Percentiles rank a stretch among this genome's conserved stretches.
These are phyloP conservation scores for Suillus decipiens DNA, from an alignment of 768 basidiomycete species.

Conservation along the genomic window DNA sequence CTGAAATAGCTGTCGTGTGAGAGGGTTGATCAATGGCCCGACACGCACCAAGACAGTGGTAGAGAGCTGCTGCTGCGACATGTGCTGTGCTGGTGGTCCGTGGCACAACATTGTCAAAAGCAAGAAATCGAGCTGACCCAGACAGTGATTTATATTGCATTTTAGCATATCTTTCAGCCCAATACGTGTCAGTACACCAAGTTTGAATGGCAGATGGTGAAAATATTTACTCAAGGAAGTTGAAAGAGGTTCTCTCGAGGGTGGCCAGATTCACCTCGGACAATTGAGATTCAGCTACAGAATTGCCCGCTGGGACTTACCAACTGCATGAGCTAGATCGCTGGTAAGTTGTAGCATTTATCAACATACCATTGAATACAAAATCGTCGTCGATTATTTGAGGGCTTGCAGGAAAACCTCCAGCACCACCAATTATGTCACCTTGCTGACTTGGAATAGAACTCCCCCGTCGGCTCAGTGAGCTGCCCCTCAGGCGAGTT, in stretches of 20 bases:
- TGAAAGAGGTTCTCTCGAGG: conserved; percentile 75
- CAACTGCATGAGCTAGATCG: conserved; percentile 19
- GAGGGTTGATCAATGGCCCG: background rate
- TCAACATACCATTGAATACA: conserved; percentile 58
- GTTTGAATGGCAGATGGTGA: background rate
- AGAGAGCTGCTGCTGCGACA: conserved; percentile 81
- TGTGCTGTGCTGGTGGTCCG: conserved; percentile 66
- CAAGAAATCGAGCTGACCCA: conserved; percentile 44
- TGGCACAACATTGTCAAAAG: conserved; percentile 70
- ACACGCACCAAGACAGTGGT: conserved; percentile 77
- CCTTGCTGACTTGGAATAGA: conserved; percentile 52
- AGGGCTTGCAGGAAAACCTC: conserved; percentile 54
- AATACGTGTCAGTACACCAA: conserved; percentile 16
- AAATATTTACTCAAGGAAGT: conserved; percentile 68
- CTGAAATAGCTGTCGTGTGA: conserved; percentile 2
- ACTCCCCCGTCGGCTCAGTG: conserved; percentile 56
- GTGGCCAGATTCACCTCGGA: conserved; percentile 57
- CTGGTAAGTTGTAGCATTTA: background rate
- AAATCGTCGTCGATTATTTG: conserved; percentile 61
- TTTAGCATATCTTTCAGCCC: conserved; percentile 61
- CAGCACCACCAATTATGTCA: conserved; percentile 42
- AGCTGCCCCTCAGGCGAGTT: conserved; percentile 53
- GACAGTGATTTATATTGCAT: conserved; percentile 71
- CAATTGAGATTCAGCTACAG: conserved; percentile 47
- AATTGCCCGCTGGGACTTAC: conserved; percentile 30